Evolutionary conservation across 768 basidiomycete species (phyloP).

Genomic region (Auriscalpium vulgare): DNA sequence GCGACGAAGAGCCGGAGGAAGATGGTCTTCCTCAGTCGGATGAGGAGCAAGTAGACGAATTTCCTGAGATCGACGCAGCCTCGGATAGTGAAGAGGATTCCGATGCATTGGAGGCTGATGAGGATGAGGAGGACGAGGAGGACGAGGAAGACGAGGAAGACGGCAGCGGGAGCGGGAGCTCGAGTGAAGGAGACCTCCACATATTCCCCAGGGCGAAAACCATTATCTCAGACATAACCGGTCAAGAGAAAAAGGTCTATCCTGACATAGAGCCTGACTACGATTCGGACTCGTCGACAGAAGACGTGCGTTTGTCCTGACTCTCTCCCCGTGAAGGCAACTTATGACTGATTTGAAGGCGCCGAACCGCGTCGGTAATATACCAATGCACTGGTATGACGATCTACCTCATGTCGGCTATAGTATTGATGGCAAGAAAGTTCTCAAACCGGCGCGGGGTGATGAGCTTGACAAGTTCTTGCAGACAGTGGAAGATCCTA

Average conservation of each 20-base stretch:
- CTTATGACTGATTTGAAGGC: conserved; percentile 39
- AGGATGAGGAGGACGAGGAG: conserved; percentile 29
- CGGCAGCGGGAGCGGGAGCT: conserved; percentile 17
- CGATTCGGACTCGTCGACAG: conserved; percentile 86
- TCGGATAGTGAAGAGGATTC: conserved; percentile 41
- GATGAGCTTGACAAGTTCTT: conserved; percentile 98
- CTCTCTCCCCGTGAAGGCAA: conserved; percentile 4
- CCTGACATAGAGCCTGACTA: conserved; percentile 88
- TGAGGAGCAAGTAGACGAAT: conserved; percentile 59
- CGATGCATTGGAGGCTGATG: conserved; percentile 48
- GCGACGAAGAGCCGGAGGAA: conserved; percentile 56
- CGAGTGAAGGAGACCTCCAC: conserved; percentile 41
- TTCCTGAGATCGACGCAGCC: conserved; percentile 44
- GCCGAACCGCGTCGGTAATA: conserved; percentile 90
- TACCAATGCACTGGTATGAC: conserved; percentile 99
- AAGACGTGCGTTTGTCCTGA: conserved; percentile 55
- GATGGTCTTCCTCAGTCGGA: conserved; percentile 33
- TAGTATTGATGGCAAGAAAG: conserved; percentile 87
- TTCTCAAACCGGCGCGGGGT: conserved; percentile 88
- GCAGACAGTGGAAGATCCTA: conserved; percentile 85
- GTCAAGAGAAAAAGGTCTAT: conserved; percentile 75
- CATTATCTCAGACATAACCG: conserved; percentile 72
- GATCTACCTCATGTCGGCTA: conserved; percentile 99
- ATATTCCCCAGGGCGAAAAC: conserved; percentile 58
- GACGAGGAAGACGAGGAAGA: conserved; percentile 27